phyloP scores from a whole-genome alignment of 495 filamentous ascomycete species.

The Thozetella sp. region DNA sequence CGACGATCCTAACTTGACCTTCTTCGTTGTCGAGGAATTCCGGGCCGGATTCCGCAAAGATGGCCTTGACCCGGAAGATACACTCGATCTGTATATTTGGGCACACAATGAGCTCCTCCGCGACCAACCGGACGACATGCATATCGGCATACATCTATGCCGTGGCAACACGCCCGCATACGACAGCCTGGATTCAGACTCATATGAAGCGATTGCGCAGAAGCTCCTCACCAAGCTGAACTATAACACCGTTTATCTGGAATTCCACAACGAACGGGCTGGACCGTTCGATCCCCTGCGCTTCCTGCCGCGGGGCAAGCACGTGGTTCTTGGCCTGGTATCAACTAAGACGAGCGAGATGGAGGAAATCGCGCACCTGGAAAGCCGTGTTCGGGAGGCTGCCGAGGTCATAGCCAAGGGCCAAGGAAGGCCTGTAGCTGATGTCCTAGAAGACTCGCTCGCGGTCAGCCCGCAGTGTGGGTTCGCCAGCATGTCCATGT shows the following conservation, averaged over 20 bases:
- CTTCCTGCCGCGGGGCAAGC: constrained; percentile 65
- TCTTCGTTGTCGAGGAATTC: constrained; percentile 70
- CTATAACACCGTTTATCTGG: constrained; percentile 70
- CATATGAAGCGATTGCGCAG: constrained; percentile 33
- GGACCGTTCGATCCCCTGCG: constrained; percentile 72
- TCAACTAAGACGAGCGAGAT: constrained; percentile 67
- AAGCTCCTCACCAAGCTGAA: constrained; percentile 72
- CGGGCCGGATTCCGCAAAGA: constrained; percentile 59
- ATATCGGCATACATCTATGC: not conserved
- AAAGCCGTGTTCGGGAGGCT: not conserved
- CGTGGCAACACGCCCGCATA: not conserved
- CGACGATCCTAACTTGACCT: constrained; percentile 68
- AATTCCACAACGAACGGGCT: constrained; percentile 69
- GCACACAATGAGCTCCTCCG: no score
- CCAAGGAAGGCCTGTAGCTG: not conserved
- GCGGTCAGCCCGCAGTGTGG: constrained; percentile 7
- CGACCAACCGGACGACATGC: no score
- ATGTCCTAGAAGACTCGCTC: constrained; percentile 8
- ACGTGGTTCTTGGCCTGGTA: constrained; percentile 69
- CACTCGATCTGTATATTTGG: not conserved
- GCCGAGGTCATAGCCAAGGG: not conserved
- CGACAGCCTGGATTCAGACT: not conserved
- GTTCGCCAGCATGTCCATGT: not conserved
- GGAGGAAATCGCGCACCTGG: constrained; percentile 46
- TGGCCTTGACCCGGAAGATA: constrained; percentile 49